Percentiles rank a stretch among this genome's conserved stretches.
These are phyloP conservation scores for Scenedesmus sp. DNA, from an alignment of 163 green algal genomes.

Conservation along the genomic window DNA sequence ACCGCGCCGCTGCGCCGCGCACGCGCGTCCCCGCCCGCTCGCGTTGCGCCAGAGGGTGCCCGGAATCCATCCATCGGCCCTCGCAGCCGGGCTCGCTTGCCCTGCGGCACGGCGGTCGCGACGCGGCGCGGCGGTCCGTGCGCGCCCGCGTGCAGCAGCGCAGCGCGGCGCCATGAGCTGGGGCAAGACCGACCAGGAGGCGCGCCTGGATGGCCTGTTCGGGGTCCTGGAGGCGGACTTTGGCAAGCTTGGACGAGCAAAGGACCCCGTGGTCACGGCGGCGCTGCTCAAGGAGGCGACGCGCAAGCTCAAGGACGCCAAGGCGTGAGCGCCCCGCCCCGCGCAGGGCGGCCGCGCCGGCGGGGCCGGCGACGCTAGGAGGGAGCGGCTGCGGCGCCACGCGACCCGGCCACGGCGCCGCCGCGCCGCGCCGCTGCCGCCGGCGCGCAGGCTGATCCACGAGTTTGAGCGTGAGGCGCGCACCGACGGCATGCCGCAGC, in stretches of 20 bases:
- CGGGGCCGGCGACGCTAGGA: no score
- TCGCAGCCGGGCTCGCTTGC: no score
- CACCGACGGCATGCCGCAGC: conserved; percentile 74
- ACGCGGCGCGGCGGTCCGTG: no score
- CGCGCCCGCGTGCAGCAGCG: no score
- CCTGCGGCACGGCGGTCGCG: no score
- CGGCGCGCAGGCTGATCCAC: conserved; percentile 78
- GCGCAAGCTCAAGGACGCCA: conserved; percentile 78
- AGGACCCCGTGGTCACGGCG: conserved; percentile 69
- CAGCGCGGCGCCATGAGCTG: conserved; percentile 29
- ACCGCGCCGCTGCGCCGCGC: no score
- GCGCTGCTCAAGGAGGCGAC: conserved; percentile 75
- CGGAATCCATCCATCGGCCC: no score
- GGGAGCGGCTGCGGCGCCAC: not conserved
- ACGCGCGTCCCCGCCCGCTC: no score
- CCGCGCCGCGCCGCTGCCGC: not conserved
- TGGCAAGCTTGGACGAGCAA: conserved; percentile 69
- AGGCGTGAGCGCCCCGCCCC: conserved; percentile 72
- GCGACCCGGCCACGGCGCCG: not conserved
- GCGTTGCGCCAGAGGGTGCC: no score
- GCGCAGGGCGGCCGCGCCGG: no score
- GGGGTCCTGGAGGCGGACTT: conserved; percentile 67
- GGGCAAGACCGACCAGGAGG: conserved; percentile 63
- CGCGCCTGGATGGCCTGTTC: conserved; percentile 70
- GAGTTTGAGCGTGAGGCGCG: conserved; percentile 90